Conservation (phyloP, 306 rosid genomes). For the Casuarina cunninghamiana region DNA sequence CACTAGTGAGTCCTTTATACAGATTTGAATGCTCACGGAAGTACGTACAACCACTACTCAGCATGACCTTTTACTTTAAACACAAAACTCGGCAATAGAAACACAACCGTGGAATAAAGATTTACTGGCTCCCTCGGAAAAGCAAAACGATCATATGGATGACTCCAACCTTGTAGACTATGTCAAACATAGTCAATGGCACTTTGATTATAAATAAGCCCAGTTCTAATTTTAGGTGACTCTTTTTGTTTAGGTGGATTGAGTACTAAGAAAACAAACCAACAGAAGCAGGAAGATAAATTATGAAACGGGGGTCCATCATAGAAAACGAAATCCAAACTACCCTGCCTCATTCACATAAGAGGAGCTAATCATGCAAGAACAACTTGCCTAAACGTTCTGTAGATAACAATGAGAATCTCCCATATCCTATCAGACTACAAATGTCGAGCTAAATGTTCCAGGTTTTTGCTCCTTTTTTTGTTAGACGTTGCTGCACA, state of each 20-base stretch:
- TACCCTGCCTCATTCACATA: neutral
- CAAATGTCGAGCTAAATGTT: neutral
- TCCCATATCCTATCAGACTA: neutral
- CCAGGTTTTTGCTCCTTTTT: neutral
- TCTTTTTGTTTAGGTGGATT: neutral
- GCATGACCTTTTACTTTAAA: constrained; percentile 3
- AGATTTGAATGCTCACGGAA: neutral
- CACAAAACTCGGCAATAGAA: neutral
- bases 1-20: constrained; percentile 24
- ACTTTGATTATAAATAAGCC: neutral
- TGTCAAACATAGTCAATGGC: neutral
- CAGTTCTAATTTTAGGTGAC: neutral
- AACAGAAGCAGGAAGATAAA: neutral
- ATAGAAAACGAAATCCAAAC: neutral
- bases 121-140: neutral
- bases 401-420: neutral
- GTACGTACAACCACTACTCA: neutral
- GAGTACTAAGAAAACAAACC: neutral
- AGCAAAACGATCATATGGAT: neutral
- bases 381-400: neutral
- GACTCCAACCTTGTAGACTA: neutral
- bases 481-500: neutral
- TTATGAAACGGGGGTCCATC: neutral
- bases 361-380: neutral
- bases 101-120: neutral